A percentile compares a stretch with the other conserved stretches of the same genome.
Conservation (phyloP, 257 asterid species). For the Salvia miltiorrhiza region DNA sequence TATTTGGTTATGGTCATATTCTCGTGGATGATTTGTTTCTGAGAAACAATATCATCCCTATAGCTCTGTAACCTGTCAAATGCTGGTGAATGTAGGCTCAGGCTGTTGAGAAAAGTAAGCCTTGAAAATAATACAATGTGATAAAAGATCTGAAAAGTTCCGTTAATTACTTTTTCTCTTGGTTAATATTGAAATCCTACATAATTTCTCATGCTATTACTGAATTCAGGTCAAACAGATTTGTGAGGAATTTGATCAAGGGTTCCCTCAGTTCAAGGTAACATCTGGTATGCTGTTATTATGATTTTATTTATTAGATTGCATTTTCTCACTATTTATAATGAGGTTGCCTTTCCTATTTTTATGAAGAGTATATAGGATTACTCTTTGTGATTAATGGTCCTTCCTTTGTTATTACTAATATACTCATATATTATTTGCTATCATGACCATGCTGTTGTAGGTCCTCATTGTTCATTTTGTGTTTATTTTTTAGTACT, state of each 20-base stretch:
- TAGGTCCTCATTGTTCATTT: neutral
- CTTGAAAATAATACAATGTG: constrained; percentile 90
- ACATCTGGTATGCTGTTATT: constrained; percentile 77
- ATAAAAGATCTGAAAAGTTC: constrained; percentile 79
- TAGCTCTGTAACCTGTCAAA: no score
- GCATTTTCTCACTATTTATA: neutral
- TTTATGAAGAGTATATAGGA: constrained; percentile 4
- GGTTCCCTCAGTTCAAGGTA: constrained; percentile 69
- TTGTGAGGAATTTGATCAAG: constrained; percentile 67
- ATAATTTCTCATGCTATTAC: constrained; percentile 3
- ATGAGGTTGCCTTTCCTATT: constrained; percentile 4
- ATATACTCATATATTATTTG: neutral
- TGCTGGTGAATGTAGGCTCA: no score
- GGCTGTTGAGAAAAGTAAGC: constrained; percentile 67
- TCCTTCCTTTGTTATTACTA: neutral
- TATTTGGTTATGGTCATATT: no score
- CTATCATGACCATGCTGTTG: neutral
- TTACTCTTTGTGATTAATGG: neutral
- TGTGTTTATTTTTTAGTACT: constrained; percentile 14
- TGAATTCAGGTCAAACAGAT: constrained; percentile 61
- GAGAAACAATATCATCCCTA: no score
- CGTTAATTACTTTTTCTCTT: neutral
- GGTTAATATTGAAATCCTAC: neutral
- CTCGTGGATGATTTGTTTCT: no score
- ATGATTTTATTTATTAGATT: constrained; percentile 8